Base-by-base conservation (phyloP, 2,329 filamentous ascomycete genomes). In the Alternaria sp. region DNA sequence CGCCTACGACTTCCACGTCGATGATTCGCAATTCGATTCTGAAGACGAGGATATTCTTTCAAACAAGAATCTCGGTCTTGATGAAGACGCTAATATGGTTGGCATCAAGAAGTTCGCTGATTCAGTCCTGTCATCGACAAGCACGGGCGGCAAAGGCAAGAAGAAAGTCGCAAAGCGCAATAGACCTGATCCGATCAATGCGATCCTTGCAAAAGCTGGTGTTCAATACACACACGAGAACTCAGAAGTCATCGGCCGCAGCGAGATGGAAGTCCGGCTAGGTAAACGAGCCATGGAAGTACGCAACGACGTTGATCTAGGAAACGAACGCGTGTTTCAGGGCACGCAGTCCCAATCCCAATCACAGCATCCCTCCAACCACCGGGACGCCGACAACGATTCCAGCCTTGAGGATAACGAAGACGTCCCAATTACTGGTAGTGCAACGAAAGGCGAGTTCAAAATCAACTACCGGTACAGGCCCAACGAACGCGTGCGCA, bases 161-260 rank as follows among this genome's bases (percentile, higher is more conserved):
- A 81, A 78, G 50, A 78, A 73, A 55, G 75, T 69, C 44, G 66
- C 69, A 6, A 77, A 77, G 56, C 84, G 82, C 66, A 88, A 79
- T 56, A 80, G 61, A 0, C 58, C 84, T 45, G 92, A 98, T 69
- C 89, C 92, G 0, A 85, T 98, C 31, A 90, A 94, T 67, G 95
- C 93, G 2, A 98, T 99, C 61, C 85, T 99, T 1, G 88, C 91
- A 3, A 87, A 89, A 7, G 93, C 91, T 0, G 95, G 95, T 2
- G 93, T 99, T 0, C 89, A 95, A 71, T 99, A 99, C 75, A 96
- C 93, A 0, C 95, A 99, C 72, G 91, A 98, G 68, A 99, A 99
- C 74, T 92, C 91, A 1, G 93, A 99, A 77, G 93, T 99, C 13
- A 87, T 99, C 56, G 95, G 95, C 10, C 90, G 92, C 0, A 95